These are phyloP conservation scores for Fonsecaea multimorphosa DNA, from an alignment of 2,329 filamentous ascomycete species.

Conservation along the genomic window DNA sequence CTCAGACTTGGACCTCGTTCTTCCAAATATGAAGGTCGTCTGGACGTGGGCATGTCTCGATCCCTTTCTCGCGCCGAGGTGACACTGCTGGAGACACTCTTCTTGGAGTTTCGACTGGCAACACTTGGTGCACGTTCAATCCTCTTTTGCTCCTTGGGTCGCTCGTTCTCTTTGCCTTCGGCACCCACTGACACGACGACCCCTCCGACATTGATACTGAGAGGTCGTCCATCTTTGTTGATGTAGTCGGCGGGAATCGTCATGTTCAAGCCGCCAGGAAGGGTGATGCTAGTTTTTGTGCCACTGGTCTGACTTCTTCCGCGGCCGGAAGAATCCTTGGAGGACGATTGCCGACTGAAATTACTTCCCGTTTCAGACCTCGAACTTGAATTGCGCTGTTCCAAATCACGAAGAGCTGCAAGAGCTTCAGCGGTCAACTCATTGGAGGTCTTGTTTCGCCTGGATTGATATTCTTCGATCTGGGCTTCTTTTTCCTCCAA, in stretches of 20 bases:
- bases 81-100: constrained; percentile 30
- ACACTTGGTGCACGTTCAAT: constrained; percentile 35
- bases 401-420: constrained; percentile 35
- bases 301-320: constrained; percentile 30
- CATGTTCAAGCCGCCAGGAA: constrained; percentile 31
- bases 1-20: constrained; percentile 23
- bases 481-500: constrained; percentile 32
- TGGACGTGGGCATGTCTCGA: constrained; percentile 21
- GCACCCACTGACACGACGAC: constrained; percentile 25
- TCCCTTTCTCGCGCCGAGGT: constrained; percentile 21
- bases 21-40: constrained; percentile 31
- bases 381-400: constrained; percentile 30
- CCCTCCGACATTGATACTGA: constrained; percentile 33
- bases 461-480: constrained; percentile 35
- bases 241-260: constrained; percentile 33
- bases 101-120: constrained; percentile 29
- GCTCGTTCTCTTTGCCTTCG: constrained; percentile 25
- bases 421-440: constrained; percentile 37
- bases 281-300: constrained; percentile 30
- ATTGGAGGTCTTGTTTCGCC: constrained; percentile 28
- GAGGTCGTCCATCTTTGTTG: constrained; percentile 28
- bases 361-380: constrained; percentile 38
- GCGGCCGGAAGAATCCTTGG: constrained; percentile 38
- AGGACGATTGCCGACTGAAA: constrained; percentile 38
- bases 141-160: constrained; percentile 29